These are phyloP conservation scores for Aureobasidium sp. DNA, from an alignment of 2,329 filamentous ascomycete species.

Conservation along the genomic window DNA sequence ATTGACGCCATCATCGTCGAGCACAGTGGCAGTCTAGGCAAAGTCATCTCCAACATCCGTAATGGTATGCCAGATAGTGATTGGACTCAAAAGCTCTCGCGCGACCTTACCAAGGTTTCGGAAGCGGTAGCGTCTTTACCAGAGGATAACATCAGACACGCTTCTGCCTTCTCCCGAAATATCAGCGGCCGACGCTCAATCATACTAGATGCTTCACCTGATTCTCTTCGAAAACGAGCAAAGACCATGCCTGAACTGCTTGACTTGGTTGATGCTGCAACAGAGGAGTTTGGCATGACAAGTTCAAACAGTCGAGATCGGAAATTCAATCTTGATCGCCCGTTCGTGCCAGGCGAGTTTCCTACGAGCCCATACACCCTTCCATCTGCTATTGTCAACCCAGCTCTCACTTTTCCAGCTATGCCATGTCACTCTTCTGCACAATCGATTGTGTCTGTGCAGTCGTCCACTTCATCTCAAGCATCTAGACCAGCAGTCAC, in stretches of 20 bases:
- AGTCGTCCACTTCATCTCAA: not conserved
- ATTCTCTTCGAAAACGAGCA: slow-evolving; percentile 21
- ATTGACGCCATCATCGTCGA: slow-evolving; percentile 37
- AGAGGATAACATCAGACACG: slow-evolving; percentile 23
- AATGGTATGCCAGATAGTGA: slow-evolving; percentile 19
- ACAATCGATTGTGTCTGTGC: not conserved
- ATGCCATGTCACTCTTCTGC: not conserved
- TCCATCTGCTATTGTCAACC: no score
- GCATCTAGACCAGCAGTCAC: not conserved
- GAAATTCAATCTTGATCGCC: not conserved
- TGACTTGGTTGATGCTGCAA: slow-evolving; percentile 30
- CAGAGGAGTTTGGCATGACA: slow-evolving; percentile 28
- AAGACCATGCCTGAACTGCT: slow-evolving; percentile 31
- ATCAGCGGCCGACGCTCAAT: slow-evolving; percentile 15
- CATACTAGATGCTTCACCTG: slow-evolving; percentile 26
- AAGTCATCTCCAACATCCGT: slow-evolving; percentile 34
- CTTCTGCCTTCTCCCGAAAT: slow-evolving; percentile 1
- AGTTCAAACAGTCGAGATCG: not conserved
- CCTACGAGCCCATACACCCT: not conserved
- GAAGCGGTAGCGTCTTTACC: slow-evolving; percentile 18
- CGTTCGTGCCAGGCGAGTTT: not conserved
- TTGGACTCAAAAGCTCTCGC: slow-evolving; percentile 22
- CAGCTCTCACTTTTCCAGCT: not conserved
- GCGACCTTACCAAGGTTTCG: slow-evolving; percentile 23
- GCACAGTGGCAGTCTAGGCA: slow-evolving; percentile 32